Evolutionary conservation across 2,329 filamentous ascomycete genomes (phyloP).

Genomic region (Fusarium sp.): DNA sequence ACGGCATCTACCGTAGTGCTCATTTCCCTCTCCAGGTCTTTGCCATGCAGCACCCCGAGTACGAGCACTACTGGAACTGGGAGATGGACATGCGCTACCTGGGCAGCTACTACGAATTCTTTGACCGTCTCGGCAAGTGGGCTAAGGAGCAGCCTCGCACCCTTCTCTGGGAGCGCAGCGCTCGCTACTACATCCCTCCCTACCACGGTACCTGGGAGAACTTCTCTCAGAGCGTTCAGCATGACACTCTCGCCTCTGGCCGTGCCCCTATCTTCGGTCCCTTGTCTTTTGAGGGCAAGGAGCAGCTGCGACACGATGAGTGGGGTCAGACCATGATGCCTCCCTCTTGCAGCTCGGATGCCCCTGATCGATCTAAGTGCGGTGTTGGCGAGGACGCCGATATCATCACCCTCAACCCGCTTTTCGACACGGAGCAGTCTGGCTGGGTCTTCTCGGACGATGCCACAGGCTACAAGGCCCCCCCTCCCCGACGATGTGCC

Average conservation of each 20-base stretch:
- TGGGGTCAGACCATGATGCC: slow-evolving; percentile 67
- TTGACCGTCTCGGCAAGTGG: slow-evolving; percentile 76
- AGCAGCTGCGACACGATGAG: slow-evolving; percentile 63
- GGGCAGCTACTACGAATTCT: slow-evolving; percentile 78
- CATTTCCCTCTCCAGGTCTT: slow-evolving; percentile 75
- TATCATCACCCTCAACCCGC: slow-evolving; percentile 81
- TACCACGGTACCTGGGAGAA: slow-evolving; percentile 79
- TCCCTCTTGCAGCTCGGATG: slow-evolving; percentile 64
- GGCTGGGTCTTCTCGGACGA: slow-evolving; percentile 80
- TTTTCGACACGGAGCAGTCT: slow-evolving; percentile 78
- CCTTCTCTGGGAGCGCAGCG: slow-evolving; percentile 82
- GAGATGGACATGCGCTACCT: slow-evolving; percentile 76
- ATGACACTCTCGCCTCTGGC: slow-evolving; percentile 67
- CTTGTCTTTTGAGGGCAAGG: slow-evolving; percentile 62
- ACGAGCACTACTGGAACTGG: slow-evolving; percentile 77
- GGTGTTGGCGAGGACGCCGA: slow-evolving; percentile 80
- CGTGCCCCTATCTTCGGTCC: slow-evolving; percentile 78
- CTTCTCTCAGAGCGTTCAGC: slow-evolving; percentile 74
- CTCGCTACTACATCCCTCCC: slow-evolving; percentile 80
- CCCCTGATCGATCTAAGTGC: slow-evolving; percentile 63
- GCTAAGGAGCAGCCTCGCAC: slow-evolving; percentile 75
- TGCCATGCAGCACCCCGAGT: slow-evolving; percentile 71
- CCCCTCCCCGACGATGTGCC: slow-evolving; percentile 74
- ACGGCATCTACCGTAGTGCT: slow-evolving; percentile 76
- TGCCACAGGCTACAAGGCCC: slow-evolving; percentile 75